Percentiles rank a stretch among this genome's conserved stretches.
Conservation (phyloP, 371 early-diverging fungal genomes). For the Syncephalastrum racemosum region DNA sequence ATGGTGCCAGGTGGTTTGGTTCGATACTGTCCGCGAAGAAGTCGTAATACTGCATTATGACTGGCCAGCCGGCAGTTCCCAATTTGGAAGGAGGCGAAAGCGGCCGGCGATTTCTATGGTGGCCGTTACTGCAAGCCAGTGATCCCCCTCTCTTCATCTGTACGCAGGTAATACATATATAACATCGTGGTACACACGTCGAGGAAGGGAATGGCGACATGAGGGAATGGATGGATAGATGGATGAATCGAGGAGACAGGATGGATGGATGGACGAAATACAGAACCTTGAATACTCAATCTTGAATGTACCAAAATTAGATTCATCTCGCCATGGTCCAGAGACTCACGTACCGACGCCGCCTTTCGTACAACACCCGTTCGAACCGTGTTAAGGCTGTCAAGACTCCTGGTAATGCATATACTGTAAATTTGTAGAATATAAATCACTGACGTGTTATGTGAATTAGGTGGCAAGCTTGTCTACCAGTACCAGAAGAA, state of each 20-base stretch:
- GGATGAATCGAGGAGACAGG: constrained; percentile 1
- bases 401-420: constrained; percentile 90
- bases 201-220: not conserved
- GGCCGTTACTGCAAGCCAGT: constrained; percentile 4
- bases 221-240: not conserved
- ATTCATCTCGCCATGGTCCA: constrained; percentile 65
- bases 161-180: constrained; percentile 8
- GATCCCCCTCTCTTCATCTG: constrained; percentile 6
- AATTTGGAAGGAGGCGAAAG: no score
- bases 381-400: constrained; percentile 94
- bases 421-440: not conserved
- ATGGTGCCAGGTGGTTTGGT: no score
- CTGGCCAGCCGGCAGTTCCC: no score
- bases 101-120: no score
- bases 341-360: constrained; percentile 96
- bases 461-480: constrained; percentile 79
- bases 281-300: not conserved
- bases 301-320: constrained; percentile 2
- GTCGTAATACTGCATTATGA: no score
- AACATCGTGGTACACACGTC: not conserved
- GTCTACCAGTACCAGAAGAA: constrained; percentile 92
- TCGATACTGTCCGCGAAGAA: no score
- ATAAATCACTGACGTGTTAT: not conserved
- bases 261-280: constrained; percentile 11
- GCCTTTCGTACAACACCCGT: constrained; percentile 98